A percentile compares a stretch with the other conserved stretches of the same genome.
These are phyloP conservation scores for Sphaerostilbella broomeana DNA, from an alignment of 2,329 filamentous ascomycete species.

Conservation along the genomic window DNA sequence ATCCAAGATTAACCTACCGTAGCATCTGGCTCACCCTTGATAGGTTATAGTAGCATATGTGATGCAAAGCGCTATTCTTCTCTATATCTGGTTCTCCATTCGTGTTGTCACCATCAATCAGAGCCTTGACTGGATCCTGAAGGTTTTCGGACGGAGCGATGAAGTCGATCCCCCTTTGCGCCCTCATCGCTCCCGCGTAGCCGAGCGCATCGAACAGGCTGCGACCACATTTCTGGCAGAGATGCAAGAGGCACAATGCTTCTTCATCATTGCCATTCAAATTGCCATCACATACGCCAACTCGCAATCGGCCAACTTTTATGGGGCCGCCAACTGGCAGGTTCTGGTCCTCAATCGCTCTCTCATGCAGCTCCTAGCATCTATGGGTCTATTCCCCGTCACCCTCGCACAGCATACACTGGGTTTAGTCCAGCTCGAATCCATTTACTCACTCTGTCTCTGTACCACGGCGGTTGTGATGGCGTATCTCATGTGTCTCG, in stretches of 20 bases:
- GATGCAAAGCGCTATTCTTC: not conserved
- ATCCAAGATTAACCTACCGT: not conserved
- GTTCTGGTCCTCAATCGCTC: not conserved
- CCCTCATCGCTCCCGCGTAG: not conserved
- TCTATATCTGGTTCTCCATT: conserved; percentile 6
- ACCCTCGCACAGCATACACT: conserved; percentile 1
- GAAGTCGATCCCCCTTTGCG: not conserved
- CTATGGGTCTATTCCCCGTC: not conserved
- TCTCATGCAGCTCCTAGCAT: not conserved
- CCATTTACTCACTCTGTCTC: not conserved
- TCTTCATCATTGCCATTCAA: conserved; percentile 7
- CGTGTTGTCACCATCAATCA: not conserved
- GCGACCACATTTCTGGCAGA: conserved; percentile 3
- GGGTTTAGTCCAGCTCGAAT: conserved; percentile 1
- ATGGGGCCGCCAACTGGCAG: not conserved
- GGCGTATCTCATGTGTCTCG: not conserved
- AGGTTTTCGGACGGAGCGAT: not conserved
- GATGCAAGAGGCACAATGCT: conserved; percentile 12
- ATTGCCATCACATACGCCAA: not conserved
- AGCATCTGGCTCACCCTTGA: too few relatives aligned
- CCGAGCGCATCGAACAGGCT: not conserved
- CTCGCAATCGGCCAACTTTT: not conserved
- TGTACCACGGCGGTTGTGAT: conserved; percentile 2
- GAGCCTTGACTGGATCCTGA: not conserved
- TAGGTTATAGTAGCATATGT: conserved; percentile 7